Base-by-base conservation (phyloP, 2,329 filamentous ascomycete genomes). In the Colletotrichum tropicale region DNA sequence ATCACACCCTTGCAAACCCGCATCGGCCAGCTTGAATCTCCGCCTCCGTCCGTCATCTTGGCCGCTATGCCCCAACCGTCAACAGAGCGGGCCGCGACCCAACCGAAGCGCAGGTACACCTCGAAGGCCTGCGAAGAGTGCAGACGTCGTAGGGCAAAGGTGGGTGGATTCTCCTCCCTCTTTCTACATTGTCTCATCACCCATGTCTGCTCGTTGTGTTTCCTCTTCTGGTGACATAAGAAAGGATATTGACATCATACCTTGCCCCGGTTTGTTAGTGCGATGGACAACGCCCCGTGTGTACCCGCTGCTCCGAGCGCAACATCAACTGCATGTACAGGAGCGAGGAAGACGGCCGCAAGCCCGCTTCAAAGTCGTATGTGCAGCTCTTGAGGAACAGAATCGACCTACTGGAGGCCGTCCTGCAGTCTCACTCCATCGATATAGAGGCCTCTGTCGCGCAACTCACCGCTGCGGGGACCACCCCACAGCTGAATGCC, bases 71-170 rank as follows among this genome's bases (percentile, higher is more conserved):
- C 43, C 28, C 73, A 64, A 64, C 18, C 43, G 69, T 73, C 70
- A 8, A 48, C 70, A 64, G 73, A 75, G 43, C 73, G 70, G 70
- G 70, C 64, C 34, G 64, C 38, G 48, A 36, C 43, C 58, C 70
- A 68, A 52, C 73, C 70, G 70, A 75, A 73, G 69, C 73, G 73
- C 43, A 80, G 79, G 52, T 80, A 80, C 58, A 78, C 76, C 13
- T 68, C 76, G 5, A 81, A 81, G 43, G 84, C 84, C 5, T 85
- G 84, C 60, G 81, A 85, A 66, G 81, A 82, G 76, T 86, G 84
- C 70, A 83, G 84, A 7, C 81, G 83, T 24, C 81, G 84, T 34
- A 78, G 83, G 67, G 81, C 82, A 26, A 85, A 85, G 81, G 84
- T 84, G 16, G 38, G 66, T 68, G 43, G 15, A 62, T 36, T 69